A percentile compares a stretch with the other conserved stretches of the same genome.
These are phyloP conservation scores for Rhinocladiella similis DNA, from an alignment of 2,329 filamentous ascomycete species.

Conservation along the genomic window DNA sequence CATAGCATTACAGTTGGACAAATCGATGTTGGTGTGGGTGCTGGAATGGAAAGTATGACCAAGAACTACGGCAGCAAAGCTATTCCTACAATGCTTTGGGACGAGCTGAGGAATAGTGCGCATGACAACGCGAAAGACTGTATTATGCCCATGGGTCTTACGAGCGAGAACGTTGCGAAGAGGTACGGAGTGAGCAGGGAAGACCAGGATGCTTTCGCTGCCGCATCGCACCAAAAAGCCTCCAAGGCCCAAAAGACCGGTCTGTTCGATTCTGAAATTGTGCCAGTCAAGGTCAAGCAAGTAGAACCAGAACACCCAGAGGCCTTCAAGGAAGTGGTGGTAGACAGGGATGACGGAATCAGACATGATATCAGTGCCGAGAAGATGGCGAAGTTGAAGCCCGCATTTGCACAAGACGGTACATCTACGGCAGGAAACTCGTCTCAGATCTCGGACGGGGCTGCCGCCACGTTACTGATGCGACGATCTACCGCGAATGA, in stretches of 20 bases:
- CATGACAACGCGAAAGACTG: constrained; percentile 76
- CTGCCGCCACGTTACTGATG: constrained; percentile 81
- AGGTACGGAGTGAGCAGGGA: constrained; percentile 71
- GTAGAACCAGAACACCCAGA: constrained; percentile 64
- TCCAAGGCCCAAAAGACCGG: constrained; percentile 68
- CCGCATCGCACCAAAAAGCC: constrained; percentile 71
- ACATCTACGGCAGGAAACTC: constrained; percentile 82
- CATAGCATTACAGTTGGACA: constrained; percentile 73
- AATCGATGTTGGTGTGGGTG: constrained; percentile 74
- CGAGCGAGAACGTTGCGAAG: constrained; percentile 81
- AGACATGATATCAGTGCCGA: constrained; percentile 66
- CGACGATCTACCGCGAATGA: constrained; percentile 73
- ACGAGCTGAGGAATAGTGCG: constrained; percentile 63
- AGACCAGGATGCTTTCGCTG: constrained; percentile 83
- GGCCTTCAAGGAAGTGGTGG: constrained; percentile 62
- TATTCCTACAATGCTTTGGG: constrained; percentile 83
- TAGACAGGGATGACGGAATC: constrained; percentile 81
- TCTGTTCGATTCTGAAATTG: constrained; percentile 74
- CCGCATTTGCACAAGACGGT: constrained; percentile 75
- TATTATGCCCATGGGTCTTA: constrained; percentile 92
- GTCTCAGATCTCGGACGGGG: constrained; percentile 84
- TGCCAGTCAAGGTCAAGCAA: constrained; percentile 72
- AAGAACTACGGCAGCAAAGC: constrained; percentile 81
- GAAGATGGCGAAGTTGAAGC: constrained; percentile 76
- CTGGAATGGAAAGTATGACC: constrained; percentile 96